These are phyloP conservation scores for Wickerhamomyces sydowiorum DNA, from an alignment of 805 yeast species.

Conservation along the genomic window DNA sequence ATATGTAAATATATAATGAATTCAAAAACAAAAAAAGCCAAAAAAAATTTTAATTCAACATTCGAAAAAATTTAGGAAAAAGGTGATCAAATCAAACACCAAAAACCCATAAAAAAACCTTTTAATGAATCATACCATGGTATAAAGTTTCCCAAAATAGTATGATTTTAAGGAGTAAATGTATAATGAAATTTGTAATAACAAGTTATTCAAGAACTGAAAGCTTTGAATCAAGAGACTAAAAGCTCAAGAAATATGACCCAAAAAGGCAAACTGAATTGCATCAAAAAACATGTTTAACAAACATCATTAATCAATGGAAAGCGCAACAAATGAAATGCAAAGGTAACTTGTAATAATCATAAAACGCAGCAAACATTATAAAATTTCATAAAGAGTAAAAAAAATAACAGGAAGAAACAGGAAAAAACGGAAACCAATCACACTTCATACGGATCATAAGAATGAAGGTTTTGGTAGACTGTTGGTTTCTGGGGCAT, in stretches of 20 bases:
- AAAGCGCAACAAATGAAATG: no score
- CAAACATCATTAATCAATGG: no score
- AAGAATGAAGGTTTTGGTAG: slow-evolving; percentile 15
- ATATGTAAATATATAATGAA: neutral
- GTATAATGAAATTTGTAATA: no score
- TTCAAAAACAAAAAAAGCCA: neutral
- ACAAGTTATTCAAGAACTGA: no score
- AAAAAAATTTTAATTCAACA: neutral
- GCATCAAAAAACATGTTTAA: no score
- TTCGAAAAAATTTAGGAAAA: neutral
- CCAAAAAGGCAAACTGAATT: no score
- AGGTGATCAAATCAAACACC: neutral
- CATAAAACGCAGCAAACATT: neutral
- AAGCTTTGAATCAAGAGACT: no score
- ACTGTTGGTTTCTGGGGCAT: slow-evolving; percentile 9
- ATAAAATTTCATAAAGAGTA: neutral
- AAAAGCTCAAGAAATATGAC: no score
- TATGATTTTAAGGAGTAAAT: neutral
- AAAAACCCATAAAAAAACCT: neutral
- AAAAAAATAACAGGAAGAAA: neutral
- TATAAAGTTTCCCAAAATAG: no score
- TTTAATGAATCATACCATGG: neutral
- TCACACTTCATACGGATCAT: neutral
- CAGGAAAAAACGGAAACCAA: neutral
- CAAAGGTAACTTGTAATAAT: neutral